These are phyloP conservation scores for Leishmania martiniquensis DNA, from an alignment of 208 protist genomes.

Conservation along the genomic window DNA sequence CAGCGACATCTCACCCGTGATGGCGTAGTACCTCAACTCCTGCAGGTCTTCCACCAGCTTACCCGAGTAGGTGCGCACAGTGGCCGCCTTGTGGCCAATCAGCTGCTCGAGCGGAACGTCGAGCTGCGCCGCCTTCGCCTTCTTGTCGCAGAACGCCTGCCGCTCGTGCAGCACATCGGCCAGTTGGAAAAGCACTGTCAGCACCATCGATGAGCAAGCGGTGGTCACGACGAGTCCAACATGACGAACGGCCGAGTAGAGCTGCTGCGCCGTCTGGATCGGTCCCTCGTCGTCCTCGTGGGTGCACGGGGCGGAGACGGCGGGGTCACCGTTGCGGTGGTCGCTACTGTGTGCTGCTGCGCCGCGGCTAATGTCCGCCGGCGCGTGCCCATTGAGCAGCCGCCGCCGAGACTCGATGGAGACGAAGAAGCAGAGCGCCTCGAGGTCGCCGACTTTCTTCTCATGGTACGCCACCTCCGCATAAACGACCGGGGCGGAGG, in stretches of 20 bases:
- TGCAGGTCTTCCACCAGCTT: constrained; percentile 24
- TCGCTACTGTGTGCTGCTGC: background rate
- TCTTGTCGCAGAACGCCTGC: constrained; percentile 29
- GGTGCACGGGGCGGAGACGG: background rate
- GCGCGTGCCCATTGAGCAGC: constrained; percentile 30
- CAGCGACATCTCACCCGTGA: constrained; percentile 49
- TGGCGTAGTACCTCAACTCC: constrained; percentile 43
- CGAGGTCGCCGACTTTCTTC: constrained; percentile 28
- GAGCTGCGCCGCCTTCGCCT: constrained; percentile 24
- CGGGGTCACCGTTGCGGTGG: background rate
- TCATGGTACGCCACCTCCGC: constrained; percentile 27
- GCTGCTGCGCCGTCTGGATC: constrained; percentile 26
- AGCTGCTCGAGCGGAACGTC: constrained; percentile 35
- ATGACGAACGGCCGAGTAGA: constrained; percentile 47
- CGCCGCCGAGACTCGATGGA: constrained; percentile 36
- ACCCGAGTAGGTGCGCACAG: constrained; percentile 30
- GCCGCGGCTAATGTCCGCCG: constrained; percentile 1
- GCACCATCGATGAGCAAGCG: constrained; percentile 53
- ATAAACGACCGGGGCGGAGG: constrained; percentile 34
- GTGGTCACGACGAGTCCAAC: constrained; percentile 44
- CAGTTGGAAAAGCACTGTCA: constrained; percentile 46
- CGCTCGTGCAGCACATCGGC: constrained; percentile 43
- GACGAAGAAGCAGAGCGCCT: constrained; percentile 45
- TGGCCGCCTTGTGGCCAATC: constrained; percentile 11
- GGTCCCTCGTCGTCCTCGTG: background rate